Conservation (phyloP, 2,329 filamentous ascomycete species). For the Trichoderma afroharzianum region DNA sequence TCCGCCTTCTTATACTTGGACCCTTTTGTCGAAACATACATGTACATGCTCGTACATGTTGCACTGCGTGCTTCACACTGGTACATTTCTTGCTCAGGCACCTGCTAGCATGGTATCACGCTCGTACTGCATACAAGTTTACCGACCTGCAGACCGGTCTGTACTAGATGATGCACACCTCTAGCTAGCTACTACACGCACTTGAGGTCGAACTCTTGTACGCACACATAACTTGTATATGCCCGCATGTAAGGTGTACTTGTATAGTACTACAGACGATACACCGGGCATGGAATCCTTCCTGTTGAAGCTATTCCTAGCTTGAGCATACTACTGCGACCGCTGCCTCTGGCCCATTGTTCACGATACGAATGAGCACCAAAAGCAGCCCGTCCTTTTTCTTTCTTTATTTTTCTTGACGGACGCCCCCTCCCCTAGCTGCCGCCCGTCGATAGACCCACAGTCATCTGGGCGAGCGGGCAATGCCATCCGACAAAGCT, state of each 20-base stretch:
- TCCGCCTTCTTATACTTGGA: background rate
- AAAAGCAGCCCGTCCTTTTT: background rate
- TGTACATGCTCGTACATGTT: background rate
- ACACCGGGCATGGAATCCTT: background rate
- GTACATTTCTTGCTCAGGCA: background rate
- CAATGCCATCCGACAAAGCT: background rate
- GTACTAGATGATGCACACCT: background rate
- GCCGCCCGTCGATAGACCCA: constrained; percentile 15
- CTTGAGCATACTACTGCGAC: background rate
- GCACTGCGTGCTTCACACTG: background rate
- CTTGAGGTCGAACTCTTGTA: background rate
- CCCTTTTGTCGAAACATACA: constrained; percentile 7
- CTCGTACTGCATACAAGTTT: background rate
- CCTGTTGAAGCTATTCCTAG: background rate
- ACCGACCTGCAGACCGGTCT: background rate
- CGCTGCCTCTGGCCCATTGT: background rate
- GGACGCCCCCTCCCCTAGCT: constrained; percentile 3
- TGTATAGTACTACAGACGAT: background rate
- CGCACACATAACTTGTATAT: background rate
- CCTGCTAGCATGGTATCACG: background rate
- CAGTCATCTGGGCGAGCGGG: constrained; percentile 4
- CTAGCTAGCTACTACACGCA: background rate
- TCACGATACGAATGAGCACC: background rate
- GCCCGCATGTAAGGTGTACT: background rate
- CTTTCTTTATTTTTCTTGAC: background rate